Percentiles rank a stretch among this genome's conserved stretches.
These are phyloP conservation scores for Phanerodontia chrysosporium DNA, from an alignment of 768 basidiomycete species.

Conservation along the genomic window DNA sequence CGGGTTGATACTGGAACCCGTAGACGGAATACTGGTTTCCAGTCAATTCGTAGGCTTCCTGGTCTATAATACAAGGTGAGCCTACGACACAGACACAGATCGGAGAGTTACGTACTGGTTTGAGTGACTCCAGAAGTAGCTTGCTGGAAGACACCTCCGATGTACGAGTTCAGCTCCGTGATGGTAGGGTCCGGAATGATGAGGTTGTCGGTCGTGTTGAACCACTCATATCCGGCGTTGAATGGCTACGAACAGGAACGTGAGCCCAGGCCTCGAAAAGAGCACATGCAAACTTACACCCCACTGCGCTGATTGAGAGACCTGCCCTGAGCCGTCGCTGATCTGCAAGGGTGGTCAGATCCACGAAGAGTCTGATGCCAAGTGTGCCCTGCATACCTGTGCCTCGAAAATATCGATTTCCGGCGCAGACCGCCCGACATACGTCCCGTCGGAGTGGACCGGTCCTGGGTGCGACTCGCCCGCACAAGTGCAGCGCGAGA, in stretches of 20 bases:
- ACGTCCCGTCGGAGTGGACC: slow-evolving; percentile 61
- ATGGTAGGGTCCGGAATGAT: slow-evolving; percentile 49
- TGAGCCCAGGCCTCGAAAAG: neutral
- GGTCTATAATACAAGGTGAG: slow-evolving; percentile 42
- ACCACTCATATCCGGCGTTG: slow-evolving; percentile 68
- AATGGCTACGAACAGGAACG: slow-evolving; percentile 51
- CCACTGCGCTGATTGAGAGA: slow-evolving; percentile 86
- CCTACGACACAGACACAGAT: no score
- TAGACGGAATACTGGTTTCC: slow-evolving; percentile 62
- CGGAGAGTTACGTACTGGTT: slow-evolving; percentile 35
- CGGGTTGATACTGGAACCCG: slow-evolving; percentile 80
- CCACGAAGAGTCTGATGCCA: neutral
- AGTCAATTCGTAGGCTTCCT: slow-evolving; percentile 60
- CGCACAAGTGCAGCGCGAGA: slow-evolving; percentile 74
- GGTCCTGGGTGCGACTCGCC: slow-evolving; percentile 82
- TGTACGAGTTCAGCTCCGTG: slow-evolving; percentile 59
- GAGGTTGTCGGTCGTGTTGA: slow-evolving; percentile 56
- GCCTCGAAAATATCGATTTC: slow-evolving; percentile 90
- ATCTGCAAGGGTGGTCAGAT: slow-evolving; percentile 9
- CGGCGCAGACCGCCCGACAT: slow-evolving; percentile 74
- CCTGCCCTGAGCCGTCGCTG: slow-evolving; percentile 37
- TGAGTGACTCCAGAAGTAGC: slow-evolving; percentile 40
- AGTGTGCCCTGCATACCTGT: slow-evolving; percentile 37
- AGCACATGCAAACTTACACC: slow-evolving; percentile 42
- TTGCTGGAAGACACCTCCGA: slow-evolving; percentile 79